Evolutionary conservation across 768 basidiomycete genomes (phyloP).

Genomic region (Naganishia antarctica): DNA sequence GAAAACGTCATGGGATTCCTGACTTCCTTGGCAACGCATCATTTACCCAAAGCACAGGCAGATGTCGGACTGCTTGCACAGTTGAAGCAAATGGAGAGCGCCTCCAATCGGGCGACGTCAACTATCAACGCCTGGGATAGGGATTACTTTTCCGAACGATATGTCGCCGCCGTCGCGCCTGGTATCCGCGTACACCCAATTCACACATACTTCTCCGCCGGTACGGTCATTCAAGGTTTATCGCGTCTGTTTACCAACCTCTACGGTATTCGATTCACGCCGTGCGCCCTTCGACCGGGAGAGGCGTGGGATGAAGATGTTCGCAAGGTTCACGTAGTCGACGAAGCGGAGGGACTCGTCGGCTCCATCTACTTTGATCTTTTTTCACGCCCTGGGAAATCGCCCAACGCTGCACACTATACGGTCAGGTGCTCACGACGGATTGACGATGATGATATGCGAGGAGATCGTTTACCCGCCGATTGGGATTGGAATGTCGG

Average conservation of each 20-base stretch:
- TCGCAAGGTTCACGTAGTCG: conserved; percentile 85
- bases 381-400: conserved; percentile 76
- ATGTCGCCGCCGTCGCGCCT: conserved; percentile 50
- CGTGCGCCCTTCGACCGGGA: conserved; percentile 63
- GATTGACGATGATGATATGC: conserved; percentile 82
- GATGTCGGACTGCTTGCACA: conserved; percentile 62
- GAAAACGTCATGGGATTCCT: conserved; percentile 86
- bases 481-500: conserved; percentile 35
- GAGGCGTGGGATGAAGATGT: conserved; percentile 88
- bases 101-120: conserved; percentile 48
- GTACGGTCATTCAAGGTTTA: conserved; percentile 87
- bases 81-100: conserved; percentile 54
- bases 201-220: conserved; percentile 65
- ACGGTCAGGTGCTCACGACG: conserved; percentile 91
- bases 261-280: conserved; percentile 74
- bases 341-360: conserved; percentile 76
- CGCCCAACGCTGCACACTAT: conserved; percentile 90
- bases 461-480: conserved; percentile 56
- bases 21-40: conserved; percentile 71
- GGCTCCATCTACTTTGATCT: conserved; percentile 95
- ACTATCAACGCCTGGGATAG: conserved; percentile 92
- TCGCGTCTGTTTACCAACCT: conserved; percentile 78
- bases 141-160: conserved; percentile 70
- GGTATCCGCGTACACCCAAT: conserved; percentile 54
- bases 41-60: conserved; percentile 66